phyloP scores from a whole-genome alignment of 805 yeast species.

The Wilhelminamyces savonicus region DNA sequence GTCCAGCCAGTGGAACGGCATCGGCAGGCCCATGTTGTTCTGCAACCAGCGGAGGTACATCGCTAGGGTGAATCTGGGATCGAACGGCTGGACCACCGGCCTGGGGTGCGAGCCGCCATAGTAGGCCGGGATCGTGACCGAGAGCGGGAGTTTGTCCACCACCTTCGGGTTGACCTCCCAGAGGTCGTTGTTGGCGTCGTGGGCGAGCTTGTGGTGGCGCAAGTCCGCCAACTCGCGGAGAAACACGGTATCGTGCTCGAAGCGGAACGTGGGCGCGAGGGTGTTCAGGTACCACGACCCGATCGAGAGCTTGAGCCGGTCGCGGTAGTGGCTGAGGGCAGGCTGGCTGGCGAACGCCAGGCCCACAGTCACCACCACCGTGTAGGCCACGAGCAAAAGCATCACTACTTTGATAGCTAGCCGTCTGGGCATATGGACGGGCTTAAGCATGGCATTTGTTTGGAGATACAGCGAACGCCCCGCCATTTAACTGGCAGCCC shows the following conservation, averaged over 20 bases:
- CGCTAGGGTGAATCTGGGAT: conserved; percentile 21
- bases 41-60: conserved; percentile 12
- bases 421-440: conserved; percentile 5
- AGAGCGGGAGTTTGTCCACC: conserved; percentile 6
- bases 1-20: conserved; percentile 15
- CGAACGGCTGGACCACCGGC: conserved; percentile 11
- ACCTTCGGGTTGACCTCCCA: conserved; percentile 15
- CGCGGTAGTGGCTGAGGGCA: conserved; percentile 8
- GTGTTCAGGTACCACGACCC: conserved; percentile 12
- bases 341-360: conserved; percentile 4
- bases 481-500: no score
- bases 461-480: no score
- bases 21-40: conserved; percentile 3
- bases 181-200: conserved; percentile 10
- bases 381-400: conserved; percentile 3
- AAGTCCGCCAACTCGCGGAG: conserved; percentile 4
- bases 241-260: conserved; percentile 11
- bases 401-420: conserved; percentile 6
- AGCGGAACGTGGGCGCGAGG: conserved; percentile 9
- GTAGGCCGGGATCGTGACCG: conserved; percentile 12
- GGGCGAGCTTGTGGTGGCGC: conserved; percentile 6
- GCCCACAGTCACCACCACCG: conserved; percentile 3
- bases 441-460: conserved; percentile 6
- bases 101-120: conserved; percentile 7
- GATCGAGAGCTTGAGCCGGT: conserved; percentile 10